Percentiles rank a stretch among this genome's conserved stretches.
These are phyloP conservation scores for Ambrosiella beaveri DNA, from an alignment of 2,329 filamentous ascomycete genomes.

Conservation along the genomic window DNA sequence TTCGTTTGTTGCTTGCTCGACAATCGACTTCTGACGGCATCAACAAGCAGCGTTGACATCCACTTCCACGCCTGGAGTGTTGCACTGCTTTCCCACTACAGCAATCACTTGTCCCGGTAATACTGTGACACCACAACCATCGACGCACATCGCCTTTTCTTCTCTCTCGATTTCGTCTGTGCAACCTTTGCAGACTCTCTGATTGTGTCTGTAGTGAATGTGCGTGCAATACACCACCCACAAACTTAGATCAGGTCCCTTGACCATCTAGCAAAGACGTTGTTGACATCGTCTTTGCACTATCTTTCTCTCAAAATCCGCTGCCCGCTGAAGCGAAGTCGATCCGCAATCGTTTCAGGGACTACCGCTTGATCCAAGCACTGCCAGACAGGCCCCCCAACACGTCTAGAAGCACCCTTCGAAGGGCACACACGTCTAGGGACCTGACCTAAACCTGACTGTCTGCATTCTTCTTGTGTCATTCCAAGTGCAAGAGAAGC, in stretches of 20 bases:
- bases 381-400: constrained; percentile 1
- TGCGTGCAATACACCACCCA: background rate
- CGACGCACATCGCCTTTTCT: background rate
- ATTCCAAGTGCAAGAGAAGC: background rate
- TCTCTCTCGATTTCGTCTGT: background rate
- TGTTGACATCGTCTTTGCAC: background rate
- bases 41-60: background rate
- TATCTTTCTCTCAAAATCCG: background rate
- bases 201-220: background rate
- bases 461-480: background rate
- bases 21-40: background rate
- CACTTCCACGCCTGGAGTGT: background rate
- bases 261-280: background rate
- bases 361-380: background rate
- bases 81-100: background rate
- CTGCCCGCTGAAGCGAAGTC: background rate
- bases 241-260: background rate
- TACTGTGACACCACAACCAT: background rate
- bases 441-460: background rate
- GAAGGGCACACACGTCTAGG: background rate
- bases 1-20: background rate
- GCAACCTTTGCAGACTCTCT: background rate
- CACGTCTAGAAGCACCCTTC: constrained; percentile 4
- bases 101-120: background rate
- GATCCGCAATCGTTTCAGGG: background rate